Evolutionary conservation across 2,329 filamentous ascomycete genomes (phyloP), one percentile per base, ranked within the genome.

Genomic region (Penicillium psychrosexuale): DNA sequence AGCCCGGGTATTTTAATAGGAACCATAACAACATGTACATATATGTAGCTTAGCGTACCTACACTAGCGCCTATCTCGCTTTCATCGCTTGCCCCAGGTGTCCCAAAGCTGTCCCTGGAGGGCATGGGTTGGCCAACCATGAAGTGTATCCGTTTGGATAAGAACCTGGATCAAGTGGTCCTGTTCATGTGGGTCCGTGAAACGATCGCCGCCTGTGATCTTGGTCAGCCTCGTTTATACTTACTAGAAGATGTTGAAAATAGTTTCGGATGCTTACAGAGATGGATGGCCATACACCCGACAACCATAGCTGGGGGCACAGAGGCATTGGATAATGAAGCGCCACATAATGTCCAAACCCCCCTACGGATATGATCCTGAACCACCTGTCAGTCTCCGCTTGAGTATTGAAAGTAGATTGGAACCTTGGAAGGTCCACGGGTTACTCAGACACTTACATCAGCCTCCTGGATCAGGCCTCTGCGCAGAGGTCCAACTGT

Each of bases 221-320:
- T n/a, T 33, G 19, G 19, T 62, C 31, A 62, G 53, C 44, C 39
- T 47, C 7, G 33, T 17, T 15, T 31, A 36, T 11, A n/a, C 36
- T 24, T 6, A 34, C 22, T 13, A 19, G 8, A 17, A 42, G 6
- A 30, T 40, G 13, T 22, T 8, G 36, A 12, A 13, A 11, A 12
- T 22, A 13, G n/a, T 43, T 13, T 12, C 8, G 5, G 17, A 8
- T 17, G 33, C 61, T 61, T 44, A 63, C 62, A 63, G 19, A 61
- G 51, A 50, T 64, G 61, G 30, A 64, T 61, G 15, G 57, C 59
- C 61, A 63, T 61, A 27, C 64, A 65, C 17, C 62, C 59, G 5
- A 59, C 61, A 30, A 67, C 63, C 58, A 67, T 63, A n/a, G 61
- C 59, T 13, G 63, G 58, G 28, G 64, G 57, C 19, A 66, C 58